Percentiles rank a stretch among this genome's conserved stretches.
Evolutionary conservation across 1,284 basidiomycete species (phyloP).

Genomic region (Moniliella sp.): DNA sequence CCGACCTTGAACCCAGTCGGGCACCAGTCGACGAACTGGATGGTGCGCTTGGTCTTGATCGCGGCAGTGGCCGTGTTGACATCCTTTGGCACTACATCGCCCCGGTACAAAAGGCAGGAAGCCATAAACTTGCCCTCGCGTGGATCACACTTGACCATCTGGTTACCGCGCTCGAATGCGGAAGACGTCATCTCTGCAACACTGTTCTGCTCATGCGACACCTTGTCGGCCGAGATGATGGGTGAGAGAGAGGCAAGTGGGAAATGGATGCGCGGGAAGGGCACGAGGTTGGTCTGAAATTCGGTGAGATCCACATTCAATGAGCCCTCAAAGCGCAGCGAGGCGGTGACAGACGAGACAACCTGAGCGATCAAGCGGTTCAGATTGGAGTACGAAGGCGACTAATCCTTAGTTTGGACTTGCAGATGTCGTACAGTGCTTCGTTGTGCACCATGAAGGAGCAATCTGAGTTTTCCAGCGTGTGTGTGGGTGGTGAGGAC

Average conservation of each 20-base stretch:
- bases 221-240: constrained; percentile 57
- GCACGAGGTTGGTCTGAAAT: constrained; percentile 95
- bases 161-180: constrained; percentile 89
- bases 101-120: constrained; percentile 44
- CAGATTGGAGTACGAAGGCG: constrained; percentile 77
- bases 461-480: constrained; percentile 94
- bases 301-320: constrained; percentile 93
- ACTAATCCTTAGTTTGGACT: constrained; percentile 68
- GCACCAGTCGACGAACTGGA: constrained; percentile 91
- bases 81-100: constrained; percentile 93
- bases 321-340: constrained; percentile 87
- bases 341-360: constrained; percentile 90
- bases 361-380: constrained; percentile 83
- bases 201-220: constrained; percentile 87
- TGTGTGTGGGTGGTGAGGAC: constrained; percentile 95
- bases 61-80: constrained; percentile 74
- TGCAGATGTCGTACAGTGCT: constrained; percentile 92
- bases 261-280: constrained; percentile 73
- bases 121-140: constrained; percentile 61
- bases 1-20: constrained; percentile 88
- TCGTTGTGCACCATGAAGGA: constrained; percentile 40
- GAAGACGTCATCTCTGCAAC: constrained; percentile 95
- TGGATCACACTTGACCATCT: constrained; percentile 50
- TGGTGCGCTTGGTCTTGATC: constrained; percentile 59
- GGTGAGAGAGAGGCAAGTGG: constrained; percentile 81